phyloP scores from a whole-genome alignment of 805 yeast genomes.

The Sugiyamaella qingdaonensis region DNA sequence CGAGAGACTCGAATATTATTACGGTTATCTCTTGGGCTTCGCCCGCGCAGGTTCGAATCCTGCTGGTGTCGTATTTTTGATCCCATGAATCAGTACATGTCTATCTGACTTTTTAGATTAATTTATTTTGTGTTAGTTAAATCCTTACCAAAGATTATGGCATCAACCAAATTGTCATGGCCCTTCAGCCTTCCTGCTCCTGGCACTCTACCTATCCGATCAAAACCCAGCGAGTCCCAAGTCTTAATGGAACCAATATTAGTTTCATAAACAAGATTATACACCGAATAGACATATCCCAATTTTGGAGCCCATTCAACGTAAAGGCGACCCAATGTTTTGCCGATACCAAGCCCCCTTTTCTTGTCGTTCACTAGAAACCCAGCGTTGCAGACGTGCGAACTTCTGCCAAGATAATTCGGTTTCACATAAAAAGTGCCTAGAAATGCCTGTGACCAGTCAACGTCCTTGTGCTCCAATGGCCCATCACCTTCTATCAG shows the following conservation, averaged over 20 bases:
- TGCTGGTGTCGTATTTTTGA: conserved; percentile 60
- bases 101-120: too few relatives aligned
- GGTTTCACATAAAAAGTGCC: conserved; percentile 85
- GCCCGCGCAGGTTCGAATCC: conserved; percentile 82
- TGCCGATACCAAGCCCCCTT: conserved; percentile 70
- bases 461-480: conserved; percentile 18
- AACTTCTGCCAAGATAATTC: conserved; percentile 77
- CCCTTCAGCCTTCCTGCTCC: conserved; percentile 75
- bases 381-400: conserved; percentile 86
- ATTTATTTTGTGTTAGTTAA: not conserved
- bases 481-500: conserved; percentile 45
- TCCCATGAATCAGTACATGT: too few relatives aligned
- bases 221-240: conserved; percentile 84
- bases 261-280: conserved; percentile 80
- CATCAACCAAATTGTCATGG: conserved; percentile 60
- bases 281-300: conserved; percentile 80
- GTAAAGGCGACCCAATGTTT: conserved; percentile 62
- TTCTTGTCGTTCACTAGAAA: conserved; percentile 59
- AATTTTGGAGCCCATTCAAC: conserved; percentile 68
- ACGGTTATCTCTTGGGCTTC: conserved; percentile 57
- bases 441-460: conserved; percentile 48
- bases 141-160: conserved; percentile 59
- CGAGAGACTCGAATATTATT: conserved; percentile 59
- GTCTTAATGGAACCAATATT: conserved; percentile 69
- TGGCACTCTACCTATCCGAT: conserved; percentile 67